Conservation (phyloP, 345 rosid genomes). For the Nasturtium officinale region DNA sequence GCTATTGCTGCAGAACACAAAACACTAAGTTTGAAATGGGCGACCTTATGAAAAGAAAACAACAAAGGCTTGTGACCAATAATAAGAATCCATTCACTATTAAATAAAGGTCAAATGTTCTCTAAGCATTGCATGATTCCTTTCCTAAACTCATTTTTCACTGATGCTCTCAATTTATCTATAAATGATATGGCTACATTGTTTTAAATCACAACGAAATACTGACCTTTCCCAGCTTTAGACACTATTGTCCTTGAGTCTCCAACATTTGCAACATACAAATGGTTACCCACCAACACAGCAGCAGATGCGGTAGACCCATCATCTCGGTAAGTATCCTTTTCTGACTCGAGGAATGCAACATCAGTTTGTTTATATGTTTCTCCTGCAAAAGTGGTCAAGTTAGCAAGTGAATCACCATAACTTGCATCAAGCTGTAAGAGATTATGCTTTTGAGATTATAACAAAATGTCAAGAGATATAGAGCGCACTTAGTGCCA, state of each 20-base stretch:
- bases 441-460: slow-evolving; percentile 35
- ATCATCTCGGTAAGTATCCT: slow-evolving; percentile 82
- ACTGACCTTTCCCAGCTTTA: slow-evolving; percentile 84
- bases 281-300: slow-evolving; percentile 82
- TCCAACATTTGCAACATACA: slow-evolving; percentile 98
- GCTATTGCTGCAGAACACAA: slow-evolving; percentile 69
- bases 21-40: slow-evolving; percentile 7
- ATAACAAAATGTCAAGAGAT: slow-evolving; percentile 24
- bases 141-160: neutral
- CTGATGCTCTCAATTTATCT: neutral
- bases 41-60: neutral
- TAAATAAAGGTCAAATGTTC: neutral
- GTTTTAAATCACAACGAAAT: slow-evolving; percentile 7
- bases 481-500: slow-evolving; percentile 71
- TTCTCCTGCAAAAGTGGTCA: slow-evolving; percentile 62
- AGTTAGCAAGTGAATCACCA: slow-evolving; percentile 10
- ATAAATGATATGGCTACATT: slow-evolving; percentile 6
- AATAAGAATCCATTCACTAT: slow-evolving; percentile 1
- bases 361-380: slow-evolving; percentile 85
- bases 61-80: slow-evolving; percentile 7
- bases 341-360: slow-evolving; percentile 83
- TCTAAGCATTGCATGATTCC: neutral
- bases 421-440: slow-evolving; percentile 14
- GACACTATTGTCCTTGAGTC: slow-evolving; percentile 94
- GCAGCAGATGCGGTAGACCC: slow-evolving; percentile 99